Base-by-base conservation (phyloP, 1,284 basidiomycete species). In the Sparassis latifolia region DNA sequence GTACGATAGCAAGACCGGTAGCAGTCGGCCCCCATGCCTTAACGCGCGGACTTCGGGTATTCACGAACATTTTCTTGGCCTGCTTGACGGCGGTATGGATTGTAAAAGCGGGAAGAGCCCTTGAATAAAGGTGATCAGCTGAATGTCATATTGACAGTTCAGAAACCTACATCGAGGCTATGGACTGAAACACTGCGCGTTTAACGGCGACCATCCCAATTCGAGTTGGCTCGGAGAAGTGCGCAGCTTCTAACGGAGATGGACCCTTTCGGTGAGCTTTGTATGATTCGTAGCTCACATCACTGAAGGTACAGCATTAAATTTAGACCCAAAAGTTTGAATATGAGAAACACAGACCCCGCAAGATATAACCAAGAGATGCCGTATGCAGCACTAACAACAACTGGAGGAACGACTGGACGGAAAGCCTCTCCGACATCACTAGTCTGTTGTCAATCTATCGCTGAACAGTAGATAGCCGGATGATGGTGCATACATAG, bases 351-450 rank as follows among this genome's bases (percentile, higher is more conserved):
- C 44, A 59, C 71, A 58, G 53, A 83, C 82, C 80, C 80, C 42
- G 73, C 71, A 44, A 86, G 74, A 66, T 88, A 93, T 35, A 89
- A 66, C 92, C 92, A 96, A 0, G 89, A 92, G 52, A 94, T 70
- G 29, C 86, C 91, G 67, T 96, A 96, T 3, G 90, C 89, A 33
- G 84, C 85, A 2, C 78, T 80, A n/a, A 93, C 92, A 10, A 91
- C 60, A 58, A 72, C 78, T 0, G 92, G 89, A 12, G 80, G 80
- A 2, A 95, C 89, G 38, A 96, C 80, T 1, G 93, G 93, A 32
- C 93, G 78, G 69, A 97, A 94, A 0, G 92, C 90, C 69, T 97
- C 94, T 51, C 94, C 94, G 33, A 97, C 73, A 64, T 97, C 93
- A 69, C 87, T 90, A 28, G 90, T 91, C 79, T 86, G 69, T 58